Conservation (phyloP, 1,139 yeast genomes). For the Sugiyamaella xylanicola region DNA sequence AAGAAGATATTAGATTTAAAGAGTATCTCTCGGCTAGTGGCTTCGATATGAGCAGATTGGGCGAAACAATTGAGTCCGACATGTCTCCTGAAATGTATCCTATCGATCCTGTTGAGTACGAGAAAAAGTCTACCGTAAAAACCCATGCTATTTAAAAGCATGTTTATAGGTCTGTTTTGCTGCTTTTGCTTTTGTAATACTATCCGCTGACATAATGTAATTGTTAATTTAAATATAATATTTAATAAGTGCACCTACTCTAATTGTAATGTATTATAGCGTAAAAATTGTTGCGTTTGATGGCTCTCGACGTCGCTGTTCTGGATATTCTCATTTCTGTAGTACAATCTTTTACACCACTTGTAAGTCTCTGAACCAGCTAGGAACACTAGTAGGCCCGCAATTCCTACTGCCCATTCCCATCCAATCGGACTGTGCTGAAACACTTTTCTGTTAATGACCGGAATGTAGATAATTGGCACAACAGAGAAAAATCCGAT, state of each 20-base stretch:
- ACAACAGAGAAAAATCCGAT: slow-evolving; percentile 72
- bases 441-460: slow-evolving; percentile 75
- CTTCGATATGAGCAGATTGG: slow-evolving; percentile 39
- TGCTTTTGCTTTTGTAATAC: slow-evolving; percentile 2
- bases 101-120: slow-evolving; percentile 1
- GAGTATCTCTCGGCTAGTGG: slow-evolving; percentile 53
- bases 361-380: slow-evolving; percentile 68
- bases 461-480: slow-evolving; percentile 88
- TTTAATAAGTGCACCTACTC: not conserved
- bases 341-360: slow-evolving; percentile 61
- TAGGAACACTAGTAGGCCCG: slow-evolving; percentile 61
- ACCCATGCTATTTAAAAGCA: slow-evolving; percentile 5
- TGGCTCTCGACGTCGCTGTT: slow-evolving; percentile 9
- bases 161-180: not conserved
- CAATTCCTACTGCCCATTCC: slow-evolving; percentile 84
- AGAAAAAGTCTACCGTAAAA: slow-evolving; percentile 5
- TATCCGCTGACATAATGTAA: not conserved
- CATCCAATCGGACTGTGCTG: slow-evolving; percentile 71
- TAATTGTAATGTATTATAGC: slow-evolving; percentile 9
- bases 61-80: slow-evolving; percentile 25
- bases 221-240: not conserved
- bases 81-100: slow-evolving; percentile 11
- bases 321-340: slow-evolving; percentile 22
- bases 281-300: slow-evolving; percentile 6
- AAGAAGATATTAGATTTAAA: slow-evolving; percentile 73